Base-by-base conservation (phyloP, 371 early-diverging fungal genomes). In the Mucor plumbeus region DNA sequence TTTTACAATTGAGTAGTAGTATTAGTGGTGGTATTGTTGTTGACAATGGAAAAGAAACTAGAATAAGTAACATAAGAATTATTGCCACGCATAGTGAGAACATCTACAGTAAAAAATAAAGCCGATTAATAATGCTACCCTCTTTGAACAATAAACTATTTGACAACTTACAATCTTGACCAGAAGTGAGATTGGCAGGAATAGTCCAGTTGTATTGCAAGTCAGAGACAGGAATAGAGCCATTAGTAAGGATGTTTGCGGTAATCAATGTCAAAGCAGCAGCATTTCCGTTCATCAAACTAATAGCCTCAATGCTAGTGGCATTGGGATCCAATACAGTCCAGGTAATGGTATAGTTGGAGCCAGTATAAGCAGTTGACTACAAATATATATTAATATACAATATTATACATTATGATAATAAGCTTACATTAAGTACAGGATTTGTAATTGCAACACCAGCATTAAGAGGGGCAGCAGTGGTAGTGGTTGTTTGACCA, bases 171-270 rank as follows among this genome's bases (percentile, higher is more conserved):
- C 71, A 71, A 34, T 67, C 58, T 21, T 34, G 40, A 19, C 59
- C 53, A 40, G 64, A 10, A 9, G 64, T 35, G 10, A 71, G 55
- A 21, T 59, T 48, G 41, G 60, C 14, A 15, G 71, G 71, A 17
- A 71, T 54, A 38, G 50, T 43, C 71, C 71, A 71, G 43, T 48
- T 59, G 31, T 71, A 71, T 9, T 10, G 13, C 38, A 59, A 61
- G 15, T 41, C 48, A 15, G 19, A 40, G 39, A 58, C 67, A 17
- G 47, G 47, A 43, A 71, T 60, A 15, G 67, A 48, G 14, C 34
- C 63, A 26, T 63, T 70, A 8, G 43, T 61, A n/a, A 71, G 61
- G 14, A 71, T 59, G 40, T 71, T 67, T 1, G 59, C 15, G 36
- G 64, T 31, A 13, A 67, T 60, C 5, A 41, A 19, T 13, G 33